phyloP scores from a whole-genome alignment of 176 grass and related monocot genomes.

The Lolium multiflorum region DNA sequence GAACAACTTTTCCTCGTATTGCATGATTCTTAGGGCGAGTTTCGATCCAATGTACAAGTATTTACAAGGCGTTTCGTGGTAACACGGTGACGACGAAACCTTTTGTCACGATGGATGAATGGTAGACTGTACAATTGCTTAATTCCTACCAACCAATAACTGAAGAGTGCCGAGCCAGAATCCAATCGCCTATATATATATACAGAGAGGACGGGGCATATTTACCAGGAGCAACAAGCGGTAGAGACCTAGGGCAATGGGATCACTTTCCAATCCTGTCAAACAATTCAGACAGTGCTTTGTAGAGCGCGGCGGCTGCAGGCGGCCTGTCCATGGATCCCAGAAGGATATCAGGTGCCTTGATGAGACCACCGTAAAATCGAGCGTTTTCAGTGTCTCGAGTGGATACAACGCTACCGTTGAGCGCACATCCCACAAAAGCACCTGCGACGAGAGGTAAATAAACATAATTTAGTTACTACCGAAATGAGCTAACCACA shows the following conservation, averaged over 20 bases:
- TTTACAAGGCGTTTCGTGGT: conserved; percentile 38
- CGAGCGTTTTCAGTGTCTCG: conserved; percentile 61
- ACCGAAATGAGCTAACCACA: conserved; percentile 28
- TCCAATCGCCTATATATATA: neutral
- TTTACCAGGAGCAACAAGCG: conserved; percentile 28
- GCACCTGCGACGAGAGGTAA: conserved; percentile 62
- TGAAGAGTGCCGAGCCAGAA: neutral
- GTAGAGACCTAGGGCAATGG: conserved; percentile 3
- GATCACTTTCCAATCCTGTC: conserved; percentile 56
- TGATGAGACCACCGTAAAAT: conserved; percentile 74
- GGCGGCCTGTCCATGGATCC: conserved; percentile 67
- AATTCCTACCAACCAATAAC: conserved; percentile 31
- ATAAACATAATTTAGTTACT: conserved; percentile 48
- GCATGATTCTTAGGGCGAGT: conserved; percentile 20
- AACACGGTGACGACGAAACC: neutral
- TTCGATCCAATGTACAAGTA: conserved; percentile 42
- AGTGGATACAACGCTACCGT: conserved; percentile 79
- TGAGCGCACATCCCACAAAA: conserved; percentile 87
- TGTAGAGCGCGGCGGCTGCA: conserved; percentile 70
- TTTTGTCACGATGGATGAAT: conserved; percentile 27
- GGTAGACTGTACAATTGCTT: conserved; percentile 42
- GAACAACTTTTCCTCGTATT: conserved; percentile 1
- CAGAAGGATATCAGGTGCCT: conserved; percentile 83
- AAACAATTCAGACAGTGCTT: conserved; percentile 67
- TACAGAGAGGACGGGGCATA: conserved; percentile 1